Evolutionary conservation across 495 filamentous ascomycete species (phyloP).

Genomic region (Talaromyces thailandensis): DNA sequence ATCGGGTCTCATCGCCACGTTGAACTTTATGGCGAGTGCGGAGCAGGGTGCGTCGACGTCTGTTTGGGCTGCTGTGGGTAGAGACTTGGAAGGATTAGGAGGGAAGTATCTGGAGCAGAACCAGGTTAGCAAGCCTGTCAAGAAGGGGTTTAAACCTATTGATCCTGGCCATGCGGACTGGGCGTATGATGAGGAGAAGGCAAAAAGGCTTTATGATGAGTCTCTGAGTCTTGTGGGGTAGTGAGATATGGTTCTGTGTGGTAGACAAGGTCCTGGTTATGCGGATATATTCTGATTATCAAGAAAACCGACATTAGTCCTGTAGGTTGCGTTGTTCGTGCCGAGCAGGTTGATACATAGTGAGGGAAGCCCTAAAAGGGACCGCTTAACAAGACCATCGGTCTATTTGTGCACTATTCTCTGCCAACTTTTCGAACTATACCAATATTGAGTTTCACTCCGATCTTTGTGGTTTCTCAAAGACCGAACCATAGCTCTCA

Average conservation of each 20-base stretch:
- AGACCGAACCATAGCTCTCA: background rate
- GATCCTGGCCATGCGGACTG: background rate
- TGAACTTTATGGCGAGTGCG: slow-evolving; percentile 21
- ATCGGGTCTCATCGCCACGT: slow-evolving; percentile 6
- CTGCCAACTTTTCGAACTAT: background rate
- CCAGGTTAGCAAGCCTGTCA: background rate
- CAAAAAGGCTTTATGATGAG: background rate
- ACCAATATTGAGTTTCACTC: too few species aligned
- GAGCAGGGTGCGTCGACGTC: slow-evolving; percentile 34
- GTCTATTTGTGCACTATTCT: background rate
- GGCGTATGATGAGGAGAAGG: background rate
- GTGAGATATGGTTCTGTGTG: background rate
- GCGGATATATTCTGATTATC: too few species aligned
- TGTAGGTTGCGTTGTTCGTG: too few species aligned
- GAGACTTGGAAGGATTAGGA: slow-evolving; percentile 26
- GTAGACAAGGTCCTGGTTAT: too few species aligned
- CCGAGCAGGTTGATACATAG: too few species aligned
- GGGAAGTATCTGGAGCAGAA: slow-evolving; percentile 31
- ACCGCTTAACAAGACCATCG: background rate
- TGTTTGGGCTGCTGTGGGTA: slow-evolving; percentile 30
- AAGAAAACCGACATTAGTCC: too few species aligned
- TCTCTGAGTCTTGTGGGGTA: background rate
- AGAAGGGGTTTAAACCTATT: background rate
- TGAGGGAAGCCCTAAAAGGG: background rate
- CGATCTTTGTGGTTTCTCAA: background rate